Base-by-base conservation (phyloP, 2,329 filamentous ascomycete species). In the Stylonectria norvegica region DNA sequence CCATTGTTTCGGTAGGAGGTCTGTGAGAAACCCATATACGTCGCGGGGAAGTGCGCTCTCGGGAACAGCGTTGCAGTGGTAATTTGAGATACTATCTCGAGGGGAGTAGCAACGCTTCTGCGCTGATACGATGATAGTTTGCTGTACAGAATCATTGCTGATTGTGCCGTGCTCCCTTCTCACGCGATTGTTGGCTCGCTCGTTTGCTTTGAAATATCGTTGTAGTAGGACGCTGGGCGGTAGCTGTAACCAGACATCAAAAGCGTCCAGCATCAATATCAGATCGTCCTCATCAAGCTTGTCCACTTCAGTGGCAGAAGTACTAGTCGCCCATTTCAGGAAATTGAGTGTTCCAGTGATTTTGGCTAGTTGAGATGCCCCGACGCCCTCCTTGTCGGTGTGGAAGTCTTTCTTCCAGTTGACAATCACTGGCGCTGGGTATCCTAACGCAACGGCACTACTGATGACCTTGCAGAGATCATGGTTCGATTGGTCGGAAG, bases 191-290 rank as follows among this genome's bases (percentile, higher is more conserved):
- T 35, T 38, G 7, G 57, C 42, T 10, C 48, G 44, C 19, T 42
- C 33, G 33, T 57, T 57, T 9, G 53, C 54, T 15, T 36, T 45
- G 17, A 45, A 55, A 19, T 57, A 61, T 36, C 58, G 58, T 11
- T 56, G 36, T 14, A 61, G 38, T 19, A 61, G 47, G 3, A 61
- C 52, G n/a, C 48, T 53, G 1, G 57, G 56, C 2, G 58, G 58
- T 1, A 61, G 42, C 34, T 61, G 58, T 10, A 60, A 41, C 58
- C 58, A 61, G n/a, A 60, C 43, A 23, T 61, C 58, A 31, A 59
- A 56, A n/a, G 57, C 58, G 28, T 61, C 58, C 12, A 61, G 46
- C 38, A 61, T 56, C 5, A 61, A 34, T 6, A 59, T 43, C 11
- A 61, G 22, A 17, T 61, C 58, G 12, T 61, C 38, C n/a, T 59